Base-by-base conservation (phyloP, 2,329 filamentous ascomycete species). In the Alternaria novae-zelandiae region DNA sequence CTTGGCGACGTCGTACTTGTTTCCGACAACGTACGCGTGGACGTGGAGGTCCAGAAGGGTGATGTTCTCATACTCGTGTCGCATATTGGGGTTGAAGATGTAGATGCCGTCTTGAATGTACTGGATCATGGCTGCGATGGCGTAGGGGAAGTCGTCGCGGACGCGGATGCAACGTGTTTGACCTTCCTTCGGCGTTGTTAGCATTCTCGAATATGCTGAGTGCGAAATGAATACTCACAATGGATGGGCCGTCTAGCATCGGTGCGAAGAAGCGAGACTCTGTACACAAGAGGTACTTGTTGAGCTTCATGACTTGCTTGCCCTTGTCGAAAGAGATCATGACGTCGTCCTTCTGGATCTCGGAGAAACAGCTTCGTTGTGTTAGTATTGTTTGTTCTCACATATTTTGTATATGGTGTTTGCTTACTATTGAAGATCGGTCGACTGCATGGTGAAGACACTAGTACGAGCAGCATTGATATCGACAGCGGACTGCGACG, bases 41-140 rank as follows among this genome's bases (percentile, higher is more conserved):
- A 76, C 44, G 53, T 76, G 70, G 1, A 71, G 60, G 53, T 77
- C 74, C 3, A 74, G 65, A 32, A 68, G 55, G 8, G 70, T 74
- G 43, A 72, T 63, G 23, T 61, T 45, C 8, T 70, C 69, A 28
- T 66, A 63, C 13, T 67, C 17, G 6, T 21, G 17, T 17, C 44
- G 13, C 50, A 64, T 55, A 9, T 26, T 36, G 20, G 59, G 46
- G 21, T 69, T 61, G 64, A 72, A 65, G n/a, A 45, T 21, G 58
- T 77, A 77, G 54, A 36, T 36, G 4, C 64, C 65, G 5, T 60
- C 64, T n/a, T 63, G 57, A 11, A 76, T 50, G 58, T 72, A 77
- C 13, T 65, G 32, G 4, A 74, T 47, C 65, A 73, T 63, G 23
- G 66, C 68, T 4, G 25, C 51, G 23, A 74, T 63, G 20, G 65